Evolutionary conservation across 306 rosid genomes (phyloP).

Genomic region (Quercus bicolor): DNA sequence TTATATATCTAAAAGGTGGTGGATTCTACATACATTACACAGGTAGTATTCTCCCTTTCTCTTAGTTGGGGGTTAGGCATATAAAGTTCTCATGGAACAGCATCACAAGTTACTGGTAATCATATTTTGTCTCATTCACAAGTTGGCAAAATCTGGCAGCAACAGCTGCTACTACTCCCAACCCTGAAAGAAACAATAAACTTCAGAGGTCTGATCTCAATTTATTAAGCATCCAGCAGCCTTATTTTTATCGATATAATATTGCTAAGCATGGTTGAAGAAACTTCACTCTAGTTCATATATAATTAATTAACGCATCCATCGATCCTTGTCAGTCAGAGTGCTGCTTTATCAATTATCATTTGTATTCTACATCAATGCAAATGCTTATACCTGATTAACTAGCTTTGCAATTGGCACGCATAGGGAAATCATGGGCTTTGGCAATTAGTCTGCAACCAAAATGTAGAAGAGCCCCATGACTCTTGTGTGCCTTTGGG

Average conservation of each 20-base stretch:
- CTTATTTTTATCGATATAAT: neutral
- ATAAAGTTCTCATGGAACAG: neutral
- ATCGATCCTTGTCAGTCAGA: neutral
- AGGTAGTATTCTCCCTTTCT: neutral
- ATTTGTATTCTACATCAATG: neutral
- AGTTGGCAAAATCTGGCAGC: too few relatives aligned
- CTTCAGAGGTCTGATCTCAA: neutral
- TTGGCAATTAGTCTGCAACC: slow-evolving; percentile 58
- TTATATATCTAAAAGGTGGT: neutral
- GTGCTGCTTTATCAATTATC: neutral
- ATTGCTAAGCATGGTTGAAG: neutral
- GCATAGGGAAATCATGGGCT: slow-evolving; percentile 12
- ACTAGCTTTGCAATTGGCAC: slow-evolving; percentile 9
- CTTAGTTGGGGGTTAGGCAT: neutral
- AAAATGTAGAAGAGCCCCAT: slow-evolving; percentile 72
- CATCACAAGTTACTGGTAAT: too few relatives aligned
- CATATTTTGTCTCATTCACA: too few relatives aligned
- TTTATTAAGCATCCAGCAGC: neutral
- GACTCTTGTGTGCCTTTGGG: slow-evolving; percentile 50
- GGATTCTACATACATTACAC: neutral
- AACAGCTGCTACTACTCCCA: too few relatives aligned
- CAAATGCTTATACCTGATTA: neutral
- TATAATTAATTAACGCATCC: too few relatives aligned
- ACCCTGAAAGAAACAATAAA: too few relatives aligned
- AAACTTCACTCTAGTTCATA: neutral